phyloP scores from a whole-genome alignment of 2,329 filamentous ascomycete species.

The Fusarium staphyleae region DNA sequence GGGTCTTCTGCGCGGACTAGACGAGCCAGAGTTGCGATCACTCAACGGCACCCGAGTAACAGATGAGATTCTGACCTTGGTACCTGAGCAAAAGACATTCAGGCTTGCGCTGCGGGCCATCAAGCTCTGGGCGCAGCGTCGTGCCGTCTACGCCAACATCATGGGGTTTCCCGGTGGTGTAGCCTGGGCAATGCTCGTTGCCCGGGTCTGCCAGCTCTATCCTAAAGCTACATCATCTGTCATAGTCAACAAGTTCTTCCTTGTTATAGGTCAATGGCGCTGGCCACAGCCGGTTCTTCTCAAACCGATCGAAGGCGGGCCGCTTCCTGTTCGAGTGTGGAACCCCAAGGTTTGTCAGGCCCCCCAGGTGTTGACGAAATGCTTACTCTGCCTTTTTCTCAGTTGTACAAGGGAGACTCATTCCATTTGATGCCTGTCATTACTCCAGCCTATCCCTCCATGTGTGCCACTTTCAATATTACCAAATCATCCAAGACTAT shows the following conservation, averaged over 20 bases:
- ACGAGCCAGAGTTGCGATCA: conserved; percentile 85
- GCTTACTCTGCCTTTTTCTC: conserved; percentile 13
- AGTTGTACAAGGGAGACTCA: conserved; percentile 80
- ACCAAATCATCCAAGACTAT: conserved; percentile 84
- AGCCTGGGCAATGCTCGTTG: conserved; percentile 97
- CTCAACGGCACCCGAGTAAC: conserved; percentile 95
- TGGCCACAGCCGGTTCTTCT: conserved; percentile 95
- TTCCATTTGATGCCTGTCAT: conserved; percentile 98
- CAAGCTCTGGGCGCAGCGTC: conserved; percentile 94
- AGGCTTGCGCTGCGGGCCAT: conserved; percentile 87
- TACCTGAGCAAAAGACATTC: conserved; percentile 90
- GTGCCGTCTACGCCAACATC: conserved; percentile 94
- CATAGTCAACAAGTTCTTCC: conserved; percentile 93
- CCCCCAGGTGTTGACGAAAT: not conserved
- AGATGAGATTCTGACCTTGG: conserved; percentile 86
- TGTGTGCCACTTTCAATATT: conserved; percentile 97
- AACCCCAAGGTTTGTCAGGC: conserved; percentile 75
- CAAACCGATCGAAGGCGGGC: conserved; percentile 84
- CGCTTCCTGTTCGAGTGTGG: conserved; percentile 86
- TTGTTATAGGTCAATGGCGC: conserved; percentile 87
- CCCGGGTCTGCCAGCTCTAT: conserved; percentile 93
- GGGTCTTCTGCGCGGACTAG: conserved; percentile 81
- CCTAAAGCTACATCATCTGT: conserved; percentile 89
- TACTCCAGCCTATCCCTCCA: conserved; percentile 94
- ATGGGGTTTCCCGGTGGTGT: conserved; percentile 97